Conservation (phyloP, 345 rosid species). For the Leavenworthia alabamica region DNA sequence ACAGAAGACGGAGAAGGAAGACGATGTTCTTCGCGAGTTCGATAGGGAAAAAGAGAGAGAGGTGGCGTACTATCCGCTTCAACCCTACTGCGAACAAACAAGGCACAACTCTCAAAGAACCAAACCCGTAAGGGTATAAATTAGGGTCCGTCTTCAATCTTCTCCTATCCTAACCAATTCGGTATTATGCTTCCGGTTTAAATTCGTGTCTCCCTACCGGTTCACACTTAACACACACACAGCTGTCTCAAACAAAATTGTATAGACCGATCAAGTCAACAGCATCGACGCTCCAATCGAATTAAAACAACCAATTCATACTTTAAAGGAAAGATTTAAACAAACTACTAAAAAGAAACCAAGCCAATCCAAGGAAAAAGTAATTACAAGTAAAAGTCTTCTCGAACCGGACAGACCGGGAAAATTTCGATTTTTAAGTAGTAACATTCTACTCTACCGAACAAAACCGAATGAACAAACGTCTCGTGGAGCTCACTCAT, state of each 20-base stretch:
- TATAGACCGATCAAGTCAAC: neutral
- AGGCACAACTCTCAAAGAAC: slow-evolving; percentile 7
- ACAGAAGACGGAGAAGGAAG: slow-evolving; percentile 1
- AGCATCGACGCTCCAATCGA: neutral
- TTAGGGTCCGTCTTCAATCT: slow-evolving; percentile 26
- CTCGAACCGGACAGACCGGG: neutral
- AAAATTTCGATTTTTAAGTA: neutral
- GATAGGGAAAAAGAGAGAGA: neutral
- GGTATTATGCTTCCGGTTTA: slow-evolving; percentile 14
- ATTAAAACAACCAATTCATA: neutral
- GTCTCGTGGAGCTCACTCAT: neutral
- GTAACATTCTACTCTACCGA: neutral
- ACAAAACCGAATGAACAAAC: neutral
- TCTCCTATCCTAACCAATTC: slow-evolving; percentile 20
- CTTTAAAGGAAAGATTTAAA: neutral
- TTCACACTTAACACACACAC: neutral
- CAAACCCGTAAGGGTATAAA: slow-evolving; percentile 13
- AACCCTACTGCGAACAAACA: slow-evolving; percentile 56
- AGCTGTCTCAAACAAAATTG: neutral
- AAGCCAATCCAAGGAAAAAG: neutral
- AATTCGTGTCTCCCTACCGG: neutral
- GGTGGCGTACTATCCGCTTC: slow-evolving; percentile 74
- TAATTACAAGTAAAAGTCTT: neutral
- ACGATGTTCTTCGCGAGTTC: slow-evolving; percentile 2
- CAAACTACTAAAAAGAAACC: neutral